Percentiles rank a stretch among this genome's conserved stretches.
These are phyloP conservation scores for Secale cereale DNA, from an alignment of 176 grass and related monocot genomes.

Conservation along the genomic window DNA sequence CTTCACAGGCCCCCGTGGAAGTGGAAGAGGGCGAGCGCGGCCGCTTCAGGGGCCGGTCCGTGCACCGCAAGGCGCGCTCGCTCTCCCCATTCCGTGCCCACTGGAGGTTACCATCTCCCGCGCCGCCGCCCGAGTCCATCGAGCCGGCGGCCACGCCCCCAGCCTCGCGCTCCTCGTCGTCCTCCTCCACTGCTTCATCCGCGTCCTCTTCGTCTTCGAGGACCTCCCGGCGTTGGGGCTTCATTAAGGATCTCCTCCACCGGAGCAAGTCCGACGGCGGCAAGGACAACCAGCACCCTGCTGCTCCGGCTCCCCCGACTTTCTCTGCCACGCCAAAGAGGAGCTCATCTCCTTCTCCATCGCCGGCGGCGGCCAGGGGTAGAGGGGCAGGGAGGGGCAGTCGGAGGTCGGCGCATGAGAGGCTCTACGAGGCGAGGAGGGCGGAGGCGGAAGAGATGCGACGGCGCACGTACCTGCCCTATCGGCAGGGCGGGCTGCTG, in stretches of 20 bases:
- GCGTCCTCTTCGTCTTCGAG: constrained; percentile 39
- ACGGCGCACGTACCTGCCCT: constrained; percentile 87
- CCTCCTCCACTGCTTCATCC: constrained; percentile 43
- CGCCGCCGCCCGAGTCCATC: background rate
- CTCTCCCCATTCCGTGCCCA: constrained; percentile 65
- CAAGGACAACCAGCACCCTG: background rate
- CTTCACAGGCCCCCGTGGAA: background rate
- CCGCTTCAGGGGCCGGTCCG: constrained; percentile 43
- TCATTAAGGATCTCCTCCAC: constrained; percentile 90
- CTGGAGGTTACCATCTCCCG: constrained; percentile 4
- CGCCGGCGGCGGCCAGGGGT: background rate
- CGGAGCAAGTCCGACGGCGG: constrained; percentile 84
- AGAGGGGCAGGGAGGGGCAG: background rate
- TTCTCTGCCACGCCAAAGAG: background rate
- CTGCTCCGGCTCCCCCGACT: background rate
- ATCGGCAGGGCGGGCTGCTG: constrained; percentile 67
- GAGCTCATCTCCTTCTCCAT: constrained; percentile 2
- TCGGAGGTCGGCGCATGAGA: constrained; percentile 73
- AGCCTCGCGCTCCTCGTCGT: constrained; percentile 40
- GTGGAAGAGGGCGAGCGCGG: constrained; percentile 10
- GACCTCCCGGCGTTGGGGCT: constrained; percentile 75
- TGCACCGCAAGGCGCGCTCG: constrained; percentile 60
- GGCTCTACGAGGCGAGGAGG: constrained; percentile 67
- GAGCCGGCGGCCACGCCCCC: constrained; percentile 13
- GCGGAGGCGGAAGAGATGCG: constrained; percentile 92